Conservation (phyloP, 1,284 basidiomycete genomes). For the Anthracocystis panici-leucophaei region DNA sequence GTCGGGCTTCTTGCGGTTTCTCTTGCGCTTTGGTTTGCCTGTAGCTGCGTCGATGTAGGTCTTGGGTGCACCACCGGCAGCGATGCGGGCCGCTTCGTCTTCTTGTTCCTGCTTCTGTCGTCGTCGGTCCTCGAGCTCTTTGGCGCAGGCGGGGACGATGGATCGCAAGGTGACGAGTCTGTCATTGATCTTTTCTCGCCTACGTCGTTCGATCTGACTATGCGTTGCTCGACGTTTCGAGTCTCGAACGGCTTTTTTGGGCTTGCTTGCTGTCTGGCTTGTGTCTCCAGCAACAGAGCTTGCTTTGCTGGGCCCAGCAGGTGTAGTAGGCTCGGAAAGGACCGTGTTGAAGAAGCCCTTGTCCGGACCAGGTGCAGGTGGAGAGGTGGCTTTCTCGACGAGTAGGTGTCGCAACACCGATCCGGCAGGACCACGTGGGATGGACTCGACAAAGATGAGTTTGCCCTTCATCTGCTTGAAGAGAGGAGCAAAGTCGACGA, state of each 20-base stretch:
- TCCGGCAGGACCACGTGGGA: conserved; percentile 21
- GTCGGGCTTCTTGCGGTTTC: conserved; percentile 54
- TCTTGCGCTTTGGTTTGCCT: conserved; percentile 59
- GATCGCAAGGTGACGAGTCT: conserved; percentile 63
- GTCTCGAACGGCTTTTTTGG: conserved; percentile 53
- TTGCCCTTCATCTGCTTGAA: conserved; percentile 49
- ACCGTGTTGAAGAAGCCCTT: conserved; percentile 55
- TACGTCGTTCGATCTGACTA: conserved; percentile 66
- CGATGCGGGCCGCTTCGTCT: conserved; percentile 50
- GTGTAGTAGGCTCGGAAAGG: conserved; percentile 25
- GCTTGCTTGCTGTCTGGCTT: conserved; percentile 3
- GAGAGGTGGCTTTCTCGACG: conserved; percentile 35
- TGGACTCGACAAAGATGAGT: conserved; percentile 41
- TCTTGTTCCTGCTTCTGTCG: conserved; percentile 53
- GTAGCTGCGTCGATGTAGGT: conserved; percentile 50
- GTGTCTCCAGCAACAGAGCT: conserved; percentile 1
- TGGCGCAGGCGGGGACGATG: conserved; percentile 64
- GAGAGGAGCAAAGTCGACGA: conserved; percentile 31
- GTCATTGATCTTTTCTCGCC: conserved; percentile 69
- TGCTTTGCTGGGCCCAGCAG: conserved; percentile 17
- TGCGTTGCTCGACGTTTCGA: conserved; percentile 63
- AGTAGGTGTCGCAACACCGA: conserved; percentile 22
- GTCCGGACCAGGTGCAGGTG: conserved; percentile 20
- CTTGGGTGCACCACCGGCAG: conserved; percentile 46
- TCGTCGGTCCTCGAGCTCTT: conserved; percentile 56